Evolutionary conservation across 257 asterid genomes (phyloP).

Genomic region (Plantago ovata): DNA sequence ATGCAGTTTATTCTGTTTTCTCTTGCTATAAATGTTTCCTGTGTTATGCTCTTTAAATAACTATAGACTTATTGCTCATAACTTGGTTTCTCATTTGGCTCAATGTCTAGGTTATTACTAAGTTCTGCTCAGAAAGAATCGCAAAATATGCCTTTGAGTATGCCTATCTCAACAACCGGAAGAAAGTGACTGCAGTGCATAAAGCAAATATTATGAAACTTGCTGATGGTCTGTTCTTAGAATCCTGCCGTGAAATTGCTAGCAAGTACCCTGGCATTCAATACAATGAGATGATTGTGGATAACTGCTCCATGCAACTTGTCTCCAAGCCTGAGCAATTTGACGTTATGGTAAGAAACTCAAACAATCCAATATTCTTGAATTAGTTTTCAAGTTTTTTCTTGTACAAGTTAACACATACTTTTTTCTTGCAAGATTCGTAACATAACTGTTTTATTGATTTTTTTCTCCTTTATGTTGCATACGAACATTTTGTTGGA

Average conservation of each 20-base stretch:
- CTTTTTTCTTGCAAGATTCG: background rate
- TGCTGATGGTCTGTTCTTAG: slow-evolving; percentile 94
- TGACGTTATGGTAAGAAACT: slow-evolving; percentile 82
- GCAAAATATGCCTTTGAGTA: slow-evolving; percentile 97
- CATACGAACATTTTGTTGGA: background rate
- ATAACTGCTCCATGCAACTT: slow-evolving; percentile 99
- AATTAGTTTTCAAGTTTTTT: too few species aligned
- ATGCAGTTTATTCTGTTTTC: background rate
- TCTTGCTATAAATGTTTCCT: background rate
- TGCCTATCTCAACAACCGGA: slow-evolving; percentile 94
- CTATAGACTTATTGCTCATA: slow-evolving; percentile 3
- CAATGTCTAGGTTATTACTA: slow-evolving; percentile 76
- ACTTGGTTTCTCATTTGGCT: slow-evolving; percentile 32
- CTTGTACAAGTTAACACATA: background rate
- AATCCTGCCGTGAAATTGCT: slow-evolving; percentile 95
- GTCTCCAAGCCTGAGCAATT: slow-evolving; percentile 98
- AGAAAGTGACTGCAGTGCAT: slow-evolving; percentile 95
- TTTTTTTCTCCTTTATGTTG: background rate
- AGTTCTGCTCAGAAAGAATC: slow-evolving; percentile 94
- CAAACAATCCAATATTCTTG: too few species aligned
- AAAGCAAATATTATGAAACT: slow-evolving; percentile 99
- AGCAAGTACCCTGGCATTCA: slow-evolving; percentile 86
- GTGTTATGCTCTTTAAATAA: slow-evolving; percentile 3
- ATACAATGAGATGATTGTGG: slow-evolving; percentile 90
- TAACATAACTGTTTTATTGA: background rate